Evolutionary conservation across 1,139 yeast species (phyloP).

Genomic region (Yamadazyma spencermartinsiae): DNA sequence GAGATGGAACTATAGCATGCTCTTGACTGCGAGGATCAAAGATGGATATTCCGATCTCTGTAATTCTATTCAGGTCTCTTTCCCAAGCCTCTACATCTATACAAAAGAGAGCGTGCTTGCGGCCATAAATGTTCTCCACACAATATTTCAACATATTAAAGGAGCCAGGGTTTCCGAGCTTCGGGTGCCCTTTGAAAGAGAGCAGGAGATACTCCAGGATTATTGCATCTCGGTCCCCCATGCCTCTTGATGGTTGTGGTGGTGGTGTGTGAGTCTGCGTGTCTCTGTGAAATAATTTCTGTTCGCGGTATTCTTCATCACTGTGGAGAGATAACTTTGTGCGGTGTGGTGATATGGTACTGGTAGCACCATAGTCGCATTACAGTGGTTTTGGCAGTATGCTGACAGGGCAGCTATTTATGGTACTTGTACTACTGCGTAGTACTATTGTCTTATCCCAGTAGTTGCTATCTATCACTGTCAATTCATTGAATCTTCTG

Average conservation of each 20-base stretch:
- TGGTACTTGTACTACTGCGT: no score
- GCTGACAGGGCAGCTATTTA: no score
- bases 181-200: slow-evolving; percentile 13
- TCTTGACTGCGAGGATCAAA: slow-evolving; percentile 58
- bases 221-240: slow-evolving; percentile 2
- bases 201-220: slow-evolving; percentile 1
- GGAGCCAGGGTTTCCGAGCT: slow-evolving; percentile 12
- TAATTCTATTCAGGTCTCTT: slow-evolving; percentile 40
- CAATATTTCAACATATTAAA: slow-evolving; percentile 14
- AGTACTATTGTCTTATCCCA: no score
- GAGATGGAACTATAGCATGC: slow-evolving; percentile 40
- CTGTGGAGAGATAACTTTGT: no score
- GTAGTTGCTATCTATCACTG: no score
- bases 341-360: no score
- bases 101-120: slow-evolving; percentile 45
- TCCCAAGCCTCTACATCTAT: slow-evolving; percentile 74
- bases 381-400: no score
- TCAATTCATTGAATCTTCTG: no score
- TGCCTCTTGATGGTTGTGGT: not conserved
- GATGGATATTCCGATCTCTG: slow-evolving; percentile 70
- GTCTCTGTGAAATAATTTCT: no score
- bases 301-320: not conserved
- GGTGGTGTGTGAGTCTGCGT: not conserved
- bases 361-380: no score
- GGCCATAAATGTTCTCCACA: slow-evolving; percentile 23